A percentile compares a stretch with the other conserved stretches of the same genome.
These are phyloP conservation scores for Metschnikowia baotianmanensis DNA, from an alignment of 805 yeast species.

Conservation along the genomic window DNA sequence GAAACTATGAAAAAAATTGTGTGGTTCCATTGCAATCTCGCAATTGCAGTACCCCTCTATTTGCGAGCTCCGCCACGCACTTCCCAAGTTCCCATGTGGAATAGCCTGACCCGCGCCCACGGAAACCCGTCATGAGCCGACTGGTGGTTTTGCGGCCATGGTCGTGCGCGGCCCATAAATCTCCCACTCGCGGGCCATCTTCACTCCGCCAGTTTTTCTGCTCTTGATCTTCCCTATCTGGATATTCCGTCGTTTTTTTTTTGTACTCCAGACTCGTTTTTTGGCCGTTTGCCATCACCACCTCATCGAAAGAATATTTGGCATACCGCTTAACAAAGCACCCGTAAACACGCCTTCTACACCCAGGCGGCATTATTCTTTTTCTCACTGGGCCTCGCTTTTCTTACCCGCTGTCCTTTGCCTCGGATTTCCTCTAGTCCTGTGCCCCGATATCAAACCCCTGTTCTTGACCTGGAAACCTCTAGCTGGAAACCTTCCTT, in stretches of 20 bases:
- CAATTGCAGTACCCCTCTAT: too few species aligned
- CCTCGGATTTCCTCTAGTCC: neutral
- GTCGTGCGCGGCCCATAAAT: slow-evolving; percentile 5
- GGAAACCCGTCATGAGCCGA: neutral
- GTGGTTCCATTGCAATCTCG: too few species aligned
- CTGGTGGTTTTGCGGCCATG: neutral
- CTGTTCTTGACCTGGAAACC: too few species aligned
- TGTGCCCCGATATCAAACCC: neutral
- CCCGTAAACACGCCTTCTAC: neutral
- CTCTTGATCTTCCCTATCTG: neutral
- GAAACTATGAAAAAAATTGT: too few species aligned
- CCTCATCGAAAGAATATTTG: neutral
- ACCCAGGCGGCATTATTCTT: slow-evolving; percentile 1
- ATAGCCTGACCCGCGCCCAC: neutral
- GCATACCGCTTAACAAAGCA: neutral
- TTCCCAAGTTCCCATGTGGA: too few species aligned
- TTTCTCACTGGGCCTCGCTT: neutral
- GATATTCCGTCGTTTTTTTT: neutral
- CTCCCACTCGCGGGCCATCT: slow-evolving; percentile 3
- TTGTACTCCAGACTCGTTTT: neutral
- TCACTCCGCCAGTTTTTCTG: slow-evolving; percentile 8
- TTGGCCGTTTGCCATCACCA: neutral
- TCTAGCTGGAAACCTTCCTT: too few species aligned
- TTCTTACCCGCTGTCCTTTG: slow-evolving; percentile 9
- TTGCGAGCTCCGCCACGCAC: neutral